Conservation (phyloP, 768 basidiomycete species). For the Lepiota venenata region DNA sequence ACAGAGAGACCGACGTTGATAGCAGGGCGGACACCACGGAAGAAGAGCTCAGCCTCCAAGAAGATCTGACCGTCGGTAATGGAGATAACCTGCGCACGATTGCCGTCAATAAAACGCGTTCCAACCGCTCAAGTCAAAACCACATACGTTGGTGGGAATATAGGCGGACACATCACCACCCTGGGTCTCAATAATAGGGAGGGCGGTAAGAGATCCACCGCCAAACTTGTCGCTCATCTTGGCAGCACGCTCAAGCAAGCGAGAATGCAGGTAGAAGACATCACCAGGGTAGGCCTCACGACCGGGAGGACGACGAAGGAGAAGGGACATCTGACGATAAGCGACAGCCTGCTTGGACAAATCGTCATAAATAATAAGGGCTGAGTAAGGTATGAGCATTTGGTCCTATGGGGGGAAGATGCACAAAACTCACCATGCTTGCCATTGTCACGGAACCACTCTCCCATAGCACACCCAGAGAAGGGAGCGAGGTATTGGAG, state of each 20-base stretch:
- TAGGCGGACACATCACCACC: slow-evolving; percentile 99
- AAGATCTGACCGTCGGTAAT: slow-evolving; percentile 99
- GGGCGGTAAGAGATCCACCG: slow-evolving; percentile 96
- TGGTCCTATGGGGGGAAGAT: background rate
- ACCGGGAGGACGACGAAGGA: slow-evolving; percentile 99
- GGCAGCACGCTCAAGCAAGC: slow-evolving; percentile 99
- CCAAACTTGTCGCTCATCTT: slow-evolving; percentile 99
- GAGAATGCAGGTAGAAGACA: slow-evolving; percentile 99
- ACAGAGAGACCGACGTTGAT: slow-evolving; percentile 99
- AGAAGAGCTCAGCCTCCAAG: slow-evolving; percentile 99
- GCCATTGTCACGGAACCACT: slow-evolving; percentile 99
- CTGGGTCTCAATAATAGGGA: slow-evolving; percentile 99
- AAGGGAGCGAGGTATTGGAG: slow-evolving; percentile 99
- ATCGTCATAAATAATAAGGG: slow-evolving; percentile 99
- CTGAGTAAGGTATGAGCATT: slow-evolving; percentile 31
- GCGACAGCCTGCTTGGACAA: slow-evolving; percentile 99
- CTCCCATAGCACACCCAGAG: slow-evolving; percentile 99
- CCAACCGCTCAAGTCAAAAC: slow-evolving; percentile 5
- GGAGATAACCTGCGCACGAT: slow-evolving; percentile 79
- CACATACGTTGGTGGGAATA: slow-evolving; percentile 85
- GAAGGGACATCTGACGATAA: slow-evolving; percentile 99
- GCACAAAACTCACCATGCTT: slow-evolving; percentile 76
- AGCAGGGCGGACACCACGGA: slow-evolving; percentile 99
- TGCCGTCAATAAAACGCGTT: background rate
- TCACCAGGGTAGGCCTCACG: slow-evolving; percentile 99